Evolutionary conservation across 495 filamentous ascomycete species (phyloP), one percentile per base, ranked within the genome.

Genomic region (Wilcoxina mikolae): DNA sequence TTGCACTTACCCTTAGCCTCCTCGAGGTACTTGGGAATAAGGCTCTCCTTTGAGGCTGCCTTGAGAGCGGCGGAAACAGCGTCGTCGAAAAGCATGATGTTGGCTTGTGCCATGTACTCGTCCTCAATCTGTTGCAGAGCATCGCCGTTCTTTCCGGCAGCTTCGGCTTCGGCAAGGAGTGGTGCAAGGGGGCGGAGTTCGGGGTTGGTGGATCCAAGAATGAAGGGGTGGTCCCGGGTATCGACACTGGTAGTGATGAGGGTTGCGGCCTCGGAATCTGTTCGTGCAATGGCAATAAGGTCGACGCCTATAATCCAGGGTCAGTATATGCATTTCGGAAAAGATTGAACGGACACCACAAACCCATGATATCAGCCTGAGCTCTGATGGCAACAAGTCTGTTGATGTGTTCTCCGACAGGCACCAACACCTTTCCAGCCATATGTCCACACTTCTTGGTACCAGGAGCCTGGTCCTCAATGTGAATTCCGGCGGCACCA

Each of bases 361-460:
- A 73, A 80, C 83, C 91, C 91, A 96, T 95, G 68, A 98, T 98
- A 65, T 98, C 91, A 55, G 91, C 90, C 70, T 98, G 91, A 7
- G 91, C 91, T 56, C 91, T 81, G 69, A 98, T 95, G 60, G 91
- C 88, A 29, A 98, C 87, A 18, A 98, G 76, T 24, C 91, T 84
- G 74, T 96, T 98, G 76, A 96, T 94, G 73, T 98, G 91, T 72
- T 98, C 91, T 72, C 79, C 83, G 69, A 96, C 94, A 33, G 91
- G 91, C 48, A 98, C 91, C 45, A 98, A 76, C 27, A 98, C 91
- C 74, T 98, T 98, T 61, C 91, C 91, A 58, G 91, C 91, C 91
- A 98, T 98, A 71, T 98, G 91, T 53, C 91, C 91, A 66, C 91
- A 98, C 75, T 98, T 98, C 79, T 98, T 98, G 33, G 91, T 98